Percentiles rank a stretch among this genome's conserved stretches.
Conservation (phyloP, 306 rosid genomes). For the Lathyrus oleraceus region DNA sequence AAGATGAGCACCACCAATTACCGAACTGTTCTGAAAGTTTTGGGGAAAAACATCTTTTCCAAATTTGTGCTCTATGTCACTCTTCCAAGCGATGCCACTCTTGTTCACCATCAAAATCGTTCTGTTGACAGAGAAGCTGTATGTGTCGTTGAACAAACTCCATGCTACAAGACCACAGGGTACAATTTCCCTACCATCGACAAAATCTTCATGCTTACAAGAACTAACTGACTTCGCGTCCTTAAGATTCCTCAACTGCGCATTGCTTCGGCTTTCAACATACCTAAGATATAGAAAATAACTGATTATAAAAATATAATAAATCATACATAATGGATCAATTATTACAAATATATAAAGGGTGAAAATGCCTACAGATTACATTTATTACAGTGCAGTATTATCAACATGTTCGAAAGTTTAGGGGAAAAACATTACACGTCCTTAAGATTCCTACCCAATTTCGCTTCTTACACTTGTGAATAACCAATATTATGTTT, state of each 20-base stretch:
- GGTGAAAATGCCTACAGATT: neutral
- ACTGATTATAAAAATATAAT: neutral
- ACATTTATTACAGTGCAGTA: rapidly evolving
- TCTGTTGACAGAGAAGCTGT: slow-evolving; percentile 52
- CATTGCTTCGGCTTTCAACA: slow-evolving; percentile 86
- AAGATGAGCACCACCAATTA: slow-evolving; percentile 66
- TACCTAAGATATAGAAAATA: slow-evolving; percentile 52
- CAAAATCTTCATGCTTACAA: slow-evolving; percentile 68
- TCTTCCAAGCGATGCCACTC: slow-evolving; percentile 81
- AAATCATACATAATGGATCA: slow-evolving; percentile 1
- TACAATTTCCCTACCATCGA: slow-evolving; percentile 43
- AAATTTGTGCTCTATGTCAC: slow-evolving; percentile 87
- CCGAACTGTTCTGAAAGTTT: slow-evolving; percentile 72
- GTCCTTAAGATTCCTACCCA: no score
- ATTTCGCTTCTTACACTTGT: no score
- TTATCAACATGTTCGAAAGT: no score
- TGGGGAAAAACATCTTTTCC: slow-evolving; percentile 78
- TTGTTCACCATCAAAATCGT: slow-evolving; percentile 56
- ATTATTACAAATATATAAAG: neutral
- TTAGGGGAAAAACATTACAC: no score
- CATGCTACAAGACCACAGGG: slow-evolving; percentile 98
- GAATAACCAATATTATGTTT: no score
- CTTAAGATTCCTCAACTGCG: slow-evolving; percentile 53
- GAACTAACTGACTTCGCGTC: slow-evolving; percentile 10
- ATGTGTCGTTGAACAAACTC: slow-evolving; percentile 96